phyloP scores from a whole-genome alignment of 2,329 filamentous ascomycete genomes.

The Pseudomassariella vexata region DNA sequence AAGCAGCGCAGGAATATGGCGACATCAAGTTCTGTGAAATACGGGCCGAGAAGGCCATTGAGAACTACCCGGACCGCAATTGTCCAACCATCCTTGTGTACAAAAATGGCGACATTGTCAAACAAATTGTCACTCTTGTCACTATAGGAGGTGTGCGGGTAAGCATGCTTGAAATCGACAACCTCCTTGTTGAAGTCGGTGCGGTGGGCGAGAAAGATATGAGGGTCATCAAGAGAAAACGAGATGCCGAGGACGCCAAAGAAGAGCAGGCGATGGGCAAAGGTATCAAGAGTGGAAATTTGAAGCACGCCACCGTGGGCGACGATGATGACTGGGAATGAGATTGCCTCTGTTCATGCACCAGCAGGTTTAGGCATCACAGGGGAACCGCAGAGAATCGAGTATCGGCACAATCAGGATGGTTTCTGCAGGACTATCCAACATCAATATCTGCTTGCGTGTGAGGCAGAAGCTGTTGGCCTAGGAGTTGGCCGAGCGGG shows the following conservation, averaged over 20 bases:
- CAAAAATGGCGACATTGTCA: conserved; percentile 84
- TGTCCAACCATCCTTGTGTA: conserved; percentile 93
- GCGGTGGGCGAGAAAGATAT: conserved; percentile 75
- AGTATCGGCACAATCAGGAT: too few species aligned
- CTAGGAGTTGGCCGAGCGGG: too few species aligned
- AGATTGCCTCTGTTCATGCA: conserved; percentile 17
- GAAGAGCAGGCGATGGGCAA: conserved; percentile 49
- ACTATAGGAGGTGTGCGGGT: conserved; percentile 70
- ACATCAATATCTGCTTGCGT: too few species aligned
- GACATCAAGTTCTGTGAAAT: conserved; percentile 99
- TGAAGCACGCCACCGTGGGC: conserved; percentile 35
- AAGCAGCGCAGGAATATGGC: conserved; percentile 77
- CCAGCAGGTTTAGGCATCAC: too few species aligned
- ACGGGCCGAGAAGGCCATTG: conserved; percentile 84
- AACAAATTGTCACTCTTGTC: conserved; percentile 83
- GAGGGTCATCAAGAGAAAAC: conserved; percentile 61
- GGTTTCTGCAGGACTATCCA: too few species aligned
- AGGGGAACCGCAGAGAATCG: too few species aligned
- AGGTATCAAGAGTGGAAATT: conserved; percentile 45
- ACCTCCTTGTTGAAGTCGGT: conserved; percentile 74
- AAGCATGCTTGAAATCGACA: conserved; percentile 70
- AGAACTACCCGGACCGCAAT: conserved; percentile 91
- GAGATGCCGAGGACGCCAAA: conserved; percentile 54
- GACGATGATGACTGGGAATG: conserved; percentile 60
- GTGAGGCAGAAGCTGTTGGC: too few species aligned